These are phyloP conservation scores for Umbelopsis sp. DNA, from an alignment of 371 early-diverging fungal species.

Conservation along the genomic window DNA sequence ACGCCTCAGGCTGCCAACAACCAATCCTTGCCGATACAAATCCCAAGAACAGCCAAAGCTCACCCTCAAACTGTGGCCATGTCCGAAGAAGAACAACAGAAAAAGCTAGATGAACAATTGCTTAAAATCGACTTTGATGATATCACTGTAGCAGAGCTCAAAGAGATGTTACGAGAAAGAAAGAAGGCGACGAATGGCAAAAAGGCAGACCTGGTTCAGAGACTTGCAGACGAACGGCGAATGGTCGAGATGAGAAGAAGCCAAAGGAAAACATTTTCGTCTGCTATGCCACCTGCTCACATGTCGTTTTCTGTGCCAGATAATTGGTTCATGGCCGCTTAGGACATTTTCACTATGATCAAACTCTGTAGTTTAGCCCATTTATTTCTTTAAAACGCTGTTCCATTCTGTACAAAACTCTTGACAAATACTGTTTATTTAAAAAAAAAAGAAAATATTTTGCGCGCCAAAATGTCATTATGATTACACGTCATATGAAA, in stretches of 20 bases:
- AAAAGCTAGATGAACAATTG: constrained; percentile 44
- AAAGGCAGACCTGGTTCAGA: constrained; percentile 63
- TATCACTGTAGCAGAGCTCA: constrained; percentile 71
- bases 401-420: background rate
- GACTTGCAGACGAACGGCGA: constrained; percentile 63
- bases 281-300: background rate
- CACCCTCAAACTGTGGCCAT: constrained; percentile 28
- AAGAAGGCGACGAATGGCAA: constrained; percentile 63
- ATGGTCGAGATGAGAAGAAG: constrained; percentile 30
- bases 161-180: constrained; percentile 66
- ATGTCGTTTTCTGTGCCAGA: constrained; percentile 11
- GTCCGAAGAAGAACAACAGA: constrained; percentile 34
- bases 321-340: background rate
- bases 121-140: constrained; percentile 66
- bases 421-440: background rate
- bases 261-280: background rate
- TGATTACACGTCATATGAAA: too few relatives aligned
- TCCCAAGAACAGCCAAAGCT: constrained; percentile 21
- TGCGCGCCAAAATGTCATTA: too few relatives aligned
- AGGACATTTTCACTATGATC: background rate
- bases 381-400: background rate
- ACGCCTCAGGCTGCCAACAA: background rate
- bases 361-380: background rate
- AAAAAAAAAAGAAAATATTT: too few relatives aligned
- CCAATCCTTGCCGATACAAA: constrained; percentile 1